Percentiles rank a stretch among this genome's conserved stretches.
Evolutionary conservation across 2,329 filamentous ascomycete genomes (phyloP).

Genomic region (Ophiostoma quercus): DNA sequence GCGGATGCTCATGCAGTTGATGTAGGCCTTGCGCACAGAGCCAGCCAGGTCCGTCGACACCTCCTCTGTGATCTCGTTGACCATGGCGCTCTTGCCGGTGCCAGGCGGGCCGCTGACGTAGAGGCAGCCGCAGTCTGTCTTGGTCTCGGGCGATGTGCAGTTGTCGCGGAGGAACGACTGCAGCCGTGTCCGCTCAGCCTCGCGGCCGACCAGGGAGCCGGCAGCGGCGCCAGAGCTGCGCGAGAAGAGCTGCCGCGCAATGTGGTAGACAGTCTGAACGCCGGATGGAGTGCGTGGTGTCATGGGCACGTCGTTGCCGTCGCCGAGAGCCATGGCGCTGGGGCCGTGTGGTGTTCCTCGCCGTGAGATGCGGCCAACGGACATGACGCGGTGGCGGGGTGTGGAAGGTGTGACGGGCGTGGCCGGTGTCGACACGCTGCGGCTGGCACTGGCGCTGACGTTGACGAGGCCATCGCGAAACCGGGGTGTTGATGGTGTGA

Average conservation of each 20-base stretch:
- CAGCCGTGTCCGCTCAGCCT: conserved; percentile 62
- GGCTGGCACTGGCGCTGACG: conserved; percentile 34
- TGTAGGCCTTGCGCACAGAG: conserved; percentile 63
- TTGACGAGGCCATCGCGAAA: conserved; percentile 62
- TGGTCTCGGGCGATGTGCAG: conserved; percentile 32
- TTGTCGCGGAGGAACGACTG: conserved; percentile 57
- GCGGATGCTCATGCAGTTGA: conserved; percentile 98
- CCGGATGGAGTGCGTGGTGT: conserved; percentile 66
- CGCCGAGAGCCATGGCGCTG: neutral
- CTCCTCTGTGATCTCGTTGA: conserved; percentile 68
- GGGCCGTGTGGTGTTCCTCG: conserved; percentile 64
- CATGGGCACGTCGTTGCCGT: conserved; percentile 18
- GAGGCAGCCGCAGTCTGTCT: conserved; percentile 68
- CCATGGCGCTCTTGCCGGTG: conserved; percentile 93
- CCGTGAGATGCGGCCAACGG: conserved; percentile 67
- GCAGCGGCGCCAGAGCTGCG: conserved; percentile 69
- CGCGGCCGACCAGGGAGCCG: conserved; percentile 70
- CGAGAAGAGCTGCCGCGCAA: conserved; percentile 80
- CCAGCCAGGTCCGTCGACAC: conserved; percentile 45
- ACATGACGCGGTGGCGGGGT: conserved; percentile 76
- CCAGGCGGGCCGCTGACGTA: conserved; percentile 95
- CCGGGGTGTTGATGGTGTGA: conserved; percentile 68
- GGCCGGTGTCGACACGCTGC: conserved; percentile 18
- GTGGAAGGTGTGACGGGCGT: conserved; percentile 60
- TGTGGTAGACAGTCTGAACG: conserved; percentile 73